phyloP scores from a whole-genome alignment of 2,329 filamentous ascomycete genomes.

The Penicillium sp. region DNA sequence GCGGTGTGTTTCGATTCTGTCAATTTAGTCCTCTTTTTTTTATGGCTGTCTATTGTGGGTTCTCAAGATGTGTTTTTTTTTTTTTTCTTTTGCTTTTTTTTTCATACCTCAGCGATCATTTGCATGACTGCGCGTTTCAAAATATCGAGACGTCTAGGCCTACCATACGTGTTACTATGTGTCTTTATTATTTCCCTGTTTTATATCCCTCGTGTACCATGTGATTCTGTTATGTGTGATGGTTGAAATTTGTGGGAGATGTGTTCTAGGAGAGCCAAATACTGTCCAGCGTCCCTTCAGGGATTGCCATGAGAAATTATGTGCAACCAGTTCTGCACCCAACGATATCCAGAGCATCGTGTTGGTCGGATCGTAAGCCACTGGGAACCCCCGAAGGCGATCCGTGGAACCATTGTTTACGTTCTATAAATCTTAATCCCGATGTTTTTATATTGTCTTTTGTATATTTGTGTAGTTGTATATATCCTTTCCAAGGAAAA shows the following conservation, averaged over 20 bases:
- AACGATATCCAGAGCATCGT: constrained; percentile 5
- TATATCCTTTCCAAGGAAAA: no score
- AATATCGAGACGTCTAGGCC: constrained; percentile 2
- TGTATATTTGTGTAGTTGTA: background rate
- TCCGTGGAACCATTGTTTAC: constrained; percentile 15
- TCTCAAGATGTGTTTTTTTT: background rate
- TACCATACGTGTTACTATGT: constrained; percentile 4
- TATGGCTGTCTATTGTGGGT: background rate
- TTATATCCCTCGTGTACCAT: constrained; percentile 19
- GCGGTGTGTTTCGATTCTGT: constrained; percentile 11
- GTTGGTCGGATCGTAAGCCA: constrained; percentile 6
- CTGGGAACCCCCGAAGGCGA: constrained; percentile 1
- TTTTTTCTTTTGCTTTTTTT: background rate
- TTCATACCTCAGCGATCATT: constrained; percentile 9
- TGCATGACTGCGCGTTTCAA: constrained; percentile 1
- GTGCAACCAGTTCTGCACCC: constrained; percentile 15
- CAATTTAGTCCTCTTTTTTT: background rate
- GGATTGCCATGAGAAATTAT: constrained; percentile 16
- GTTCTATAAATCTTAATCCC: constrained; percentile 3
- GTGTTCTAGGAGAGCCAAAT: background rate
- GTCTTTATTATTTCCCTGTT: constrained; percentile 11
- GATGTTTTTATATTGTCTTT: background rate
- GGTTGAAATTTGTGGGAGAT: background rate
- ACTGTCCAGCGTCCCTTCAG: constrained; percentile 9
- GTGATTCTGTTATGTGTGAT: constrained; percentile 11